These are phyloP conservation scores for Aspergillus thermomutatus DNA, from an alignment of 2,329 filamentous ascomycete species.

Conservation along the genomic window DNA sequence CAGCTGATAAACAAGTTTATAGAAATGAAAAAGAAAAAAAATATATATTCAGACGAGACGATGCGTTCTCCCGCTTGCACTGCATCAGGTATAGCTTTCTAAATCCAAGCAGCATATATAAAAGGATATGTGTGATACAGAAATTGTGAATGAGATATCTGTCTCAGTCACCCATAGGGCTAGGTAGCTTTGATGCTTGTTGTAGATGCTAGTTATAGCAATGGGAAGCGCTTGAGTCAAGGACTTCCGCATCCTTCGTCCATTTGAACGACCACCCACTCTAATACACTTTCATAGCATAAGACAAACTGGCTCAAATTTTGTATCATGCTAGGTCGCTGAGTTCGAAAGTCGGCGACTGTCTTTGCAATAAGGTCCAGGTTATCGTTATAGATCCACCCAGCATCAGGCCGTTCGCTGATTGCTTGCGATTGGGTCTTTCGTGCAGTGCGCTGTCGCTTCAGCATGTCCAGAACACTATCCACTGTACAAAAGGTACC, in stretches of 20 bases:
- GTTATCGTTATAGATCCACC: slow-evolving; percentile 67
- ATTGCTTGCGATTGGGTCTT: slow-evolving; percentile 15
- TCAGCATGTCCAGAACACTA: slow-evolving; percentile 92
- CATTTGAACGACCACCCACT: slow-evolving; percentile 64
- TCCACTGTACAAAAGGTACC: slow-evolving; percentile 97
- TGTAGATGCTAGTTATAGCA: neutral
- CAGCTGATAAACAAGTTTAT: neutral
- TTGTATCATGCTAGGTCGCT: slow-evolving; percentile 95
- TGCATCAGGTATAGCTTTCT: neutral
- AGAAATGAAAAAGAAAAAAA: neutral
- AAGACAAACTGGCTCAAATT: slow-evolving; percentile 89
- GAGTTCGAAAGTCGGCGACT: slow-evolving; percentile 83
- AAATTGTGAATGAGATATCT: neutral
- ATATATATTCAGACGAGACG: neutral
- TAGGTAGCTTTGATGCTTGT: neutral
- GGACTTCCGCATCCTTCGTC: slow-evolving; percentile 8
- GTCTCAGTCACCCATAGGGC: neutral
- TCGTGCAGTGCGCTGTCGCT: slow-evolving; percentile 63
- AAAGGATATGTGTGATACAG: neutral
- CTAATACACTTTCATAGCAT: slow-evolving; percentile 90
- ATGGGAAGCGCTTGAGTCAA: neutral
- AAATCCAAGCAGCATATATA: neutral
- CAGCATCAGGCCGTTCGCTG: slow-evolving; percentile 34
- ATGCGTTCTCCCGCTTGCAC: neutral
- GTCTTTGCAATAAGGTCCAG: slow-evolving; percentile 80